Conservation (phyloP, 208 protist genomes). For the Trypanosoma scelopori region DNA sequence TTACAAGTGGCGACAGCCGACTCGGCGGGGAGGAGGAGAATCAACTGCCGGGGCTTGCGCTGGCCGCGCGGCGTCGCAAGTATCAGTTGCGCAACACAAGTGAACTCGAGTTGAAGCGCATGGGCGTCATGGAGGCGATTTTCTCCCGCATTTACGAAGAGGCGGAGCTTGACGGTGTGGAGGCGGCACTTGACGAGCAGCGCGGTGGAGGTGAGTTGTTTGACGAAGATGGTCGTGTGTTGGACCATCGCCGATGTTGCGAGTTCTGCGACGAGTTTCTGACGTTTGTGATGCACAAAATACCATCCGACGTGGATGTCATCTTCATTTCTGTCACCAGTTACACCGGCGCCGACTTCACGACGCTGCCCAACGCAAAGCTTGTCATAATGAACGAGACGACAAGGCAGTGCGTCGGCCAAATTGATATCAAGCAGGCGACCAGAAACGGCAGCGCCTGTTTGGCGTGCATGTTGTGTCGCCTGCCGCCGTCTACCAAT, state of each 20-base stretch:
- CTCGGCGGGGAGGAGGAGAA: slow-evolving; percentile 85
- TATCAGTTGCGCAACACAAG: slow-evolving; percentile 22
- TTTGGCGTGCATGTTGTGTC: slow-evolving; percentile 63
- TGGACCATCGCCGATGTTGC: slow-evolving; percentile 20
- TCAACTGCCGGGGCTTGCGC: slow-evolving; percentile 48
- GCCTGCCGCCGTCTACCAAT: slow-evolving; percentile 33
- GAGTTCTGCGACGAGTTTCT: slow-evolving; percentile 74
- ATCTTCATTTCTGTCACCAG: slow-evolving; percentile 79
- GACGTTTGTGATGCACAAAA: slow-evolving; percentile 76
- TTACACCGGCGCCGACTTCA: slow-evolving; percentile 78
- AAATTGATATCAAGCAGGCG: slow-evolving; percentile 52
- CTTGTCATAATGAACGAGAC: slow-evolving; percentile 69
- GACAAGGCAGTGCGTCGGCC: slow-evolving; percentile 53
- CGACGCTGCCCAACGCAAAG: slow-evolving; percentile 36
- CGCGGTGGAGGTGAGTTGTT: slow-evolving; percentile 31
- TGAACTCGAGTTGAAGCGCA: slow-evolving; percentile 30
- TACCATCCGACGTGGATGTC: slow-evolving; percentile 58
- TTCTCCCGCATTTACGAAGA: slow-evolving; percentile 76
- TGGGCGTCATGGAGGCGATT: slow-evolving; percentile 37
- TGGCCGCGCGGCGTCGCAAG: slow-evolving; percentile 45
- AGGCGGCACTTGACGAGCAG: slow-evolving; percentile 41
- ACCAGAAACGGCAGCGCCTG: slow-evolving; percentile 70
- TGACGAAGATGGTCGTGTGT: slow-evolving; percentile 22
- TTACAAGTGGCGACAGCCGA: slow-evolving; percentile 76
- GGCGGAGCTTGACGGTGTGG: slow-evolving; percentile 57